Conservation (phyloP, 2,329 filamentous ascomycete species). For the Stemphylium lycopersici region DNA sequence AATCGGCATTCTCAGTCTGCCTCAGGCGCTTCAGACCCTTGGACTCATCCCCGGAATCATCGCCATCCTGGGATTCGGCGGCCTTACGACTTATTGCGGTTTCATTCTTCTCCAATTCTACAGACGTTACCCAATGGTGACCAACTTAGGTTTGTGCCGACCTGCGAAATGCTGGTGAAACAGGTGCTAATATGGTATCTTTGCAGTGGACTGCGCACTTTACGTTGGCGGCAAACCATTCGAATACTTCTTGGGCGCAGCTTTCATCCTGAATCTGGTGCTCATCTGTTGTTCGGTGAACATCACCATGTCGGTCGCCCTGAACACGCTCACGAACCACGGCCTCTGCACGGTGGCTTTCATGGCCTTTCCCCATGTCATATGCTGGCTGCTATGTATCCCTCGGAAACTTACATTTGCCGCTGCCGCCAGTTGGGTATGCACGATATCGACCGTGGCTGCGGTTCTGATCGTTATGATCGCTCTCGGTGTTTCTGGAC, state of each 20-base stretch:
- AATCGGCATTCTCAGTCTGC: constrained; percentile 37
- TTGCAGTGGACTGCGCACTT: constrained; percentile 32
- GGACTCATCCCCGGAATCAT: constrained; percentile 41
- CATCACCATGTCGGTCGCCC: constrained; percentile 60
- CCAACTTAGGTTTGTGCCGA: constrained; percentile 19
- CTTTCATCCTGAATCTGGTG: constrained; percentile 35
- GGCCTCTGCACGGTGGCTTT: constrained; percentile 69
- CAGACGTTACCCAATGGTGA: constrained; percentile 35
- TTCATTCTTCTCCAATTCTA: constrained; percentile 37
- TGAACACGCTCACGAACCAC: constrained; percentile 67
- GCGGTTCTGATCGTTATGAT: constrained; percentile 73
- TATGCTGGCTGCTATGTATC: constrained; percentile 65
- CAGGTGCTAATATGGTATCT: no score
- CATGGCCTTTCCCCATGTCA: constrained; percentile 63
- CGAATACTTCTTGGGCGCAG: constrained; percentile 32
- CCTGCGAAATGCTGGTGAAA: no score
- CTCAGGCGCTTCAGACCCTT: constrained; percentile 36
- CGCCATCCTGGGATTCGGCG: constrained; percentile 36
- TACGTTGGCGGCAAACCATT: constrained; percentile 37
- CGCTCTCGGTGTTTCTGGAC: constrained; percentile 62
- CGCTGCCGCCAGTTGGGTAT: constrained; percentile 65
- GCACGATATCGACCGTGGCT: constrained; percentile 62
- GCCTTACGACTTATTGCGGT: constrained; percentile 35
- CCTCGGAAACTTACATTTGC: constrained; percentile 67
- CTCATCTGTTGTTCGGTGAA: constrained; percentile 39